Evolutionary conservation across 805 yeast species (phyloP), one percentile per base, ranked within the genome.

Genomic region (Myxozyma lipomycoides): DNA sequence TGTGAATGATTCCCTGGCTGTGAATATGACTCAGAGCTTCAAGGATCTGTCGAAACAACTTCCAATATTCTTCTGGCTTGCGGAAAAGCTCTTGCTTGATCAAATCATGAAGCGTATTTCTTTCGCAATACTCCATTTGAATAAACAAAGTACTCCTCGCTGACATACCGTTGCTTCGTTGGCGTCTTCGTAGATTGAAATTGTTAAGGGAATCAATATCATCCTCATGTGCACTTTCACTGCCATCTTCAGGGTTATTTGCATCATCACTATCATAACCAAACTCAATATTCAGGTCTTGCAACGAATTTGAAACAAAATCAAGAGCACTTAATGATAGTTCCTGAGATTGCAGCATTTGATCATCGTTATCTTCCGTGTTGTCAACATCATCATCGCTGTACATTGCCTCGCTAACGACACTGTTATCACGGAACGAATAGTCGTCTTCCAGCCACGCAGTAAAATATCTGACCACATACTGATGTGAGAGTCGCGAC

Each of bases 61-160:
- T 74, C 96, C 97, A 93, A 64, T 90, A 91, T 60, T 86, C 95
- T 51, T 79, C 84, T 0, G 86, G 72, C 43, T 85, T 79, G 7
- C 71, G 71, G 3, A 83, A 85, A 10, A 93, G 72, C 0, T 88
- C 89, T 50, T 83, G 86, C 37, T 79, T 78, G 42, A 93, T 91
- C 54, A 93, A 71, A 68, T 93, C 96, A 45, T 78, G 77, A 25
- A 93, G 69, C 0, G 99, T 91, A 51, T 86, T 87, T 64, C 91
- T 93, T 63, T 93, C 98, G 69, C 99, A 93, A 62, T 93, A 93
- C 67, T 93, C 98, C 99, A 93, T 93, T 64, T 93, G 99, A 59
- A 93, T 93, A 65, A 86, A 93, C 26, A 93, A 69, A 0, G 95
- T 88, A 25, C 59, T 55, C 21, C 52, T 34, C 4, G 47, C 44